Percentiles rank a stretch among this genome's conserved stretches.
phyloP scores from a whole-genome alignment of 495 filamentous ascomycete genomes.

The Chaetomium cochliodes region DNA sequence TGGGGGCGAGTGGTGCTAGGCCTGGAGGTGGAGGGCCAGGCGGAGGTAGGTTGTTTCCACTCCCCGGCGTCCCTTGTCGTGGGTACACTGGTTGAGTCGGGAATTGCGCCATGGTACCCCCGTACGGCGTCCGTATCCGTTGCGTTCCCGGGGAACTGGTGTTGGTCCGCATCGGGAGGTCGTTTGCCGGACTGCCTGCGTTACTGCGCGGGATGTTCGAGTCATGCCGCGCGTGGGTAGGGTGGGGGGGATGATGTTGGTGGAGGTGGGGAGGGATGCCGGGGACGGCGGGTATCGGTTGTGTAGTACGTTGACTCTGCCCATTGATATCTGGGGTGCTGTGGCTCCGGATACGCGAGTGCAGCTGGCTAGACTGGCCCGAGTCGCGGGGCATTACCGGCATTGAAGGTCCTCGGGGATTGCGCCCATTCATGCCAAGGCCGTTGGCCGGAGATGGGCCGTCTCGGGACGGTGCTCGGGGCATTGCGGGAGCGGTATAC shows the following conservation, averaged over 20 bases:
- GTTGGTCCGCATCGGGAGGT: conserved; percentile 50
- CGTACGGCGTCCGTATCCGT: conserved; percentile 37
- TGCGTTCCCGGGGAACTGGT: conserved; percentile 54
- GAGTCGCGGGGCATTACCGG: conserved; percentile 66
- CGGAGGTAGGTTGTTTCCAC: conserved; percentile 31
- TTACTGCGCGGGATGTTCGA: conserved; percentile 54
- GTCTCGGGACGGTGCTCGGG: conserved; percentile 74
- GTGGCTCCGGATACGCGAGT: conserved; percentile 59
- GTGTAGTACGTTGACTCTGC: conserved; percentile 38
- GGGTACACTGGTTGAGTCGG: conserved; percentile 47
- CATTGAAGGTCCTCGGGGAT: conserved; percentile 74
- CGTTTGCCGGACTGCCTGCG: conserved; percentile 53
- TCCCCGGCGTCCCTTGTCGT: conserved; percentile 45
- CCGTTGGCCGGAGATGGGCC: conserved; percentile 59
- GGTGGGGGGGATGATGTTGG: conserved; percentile 43
- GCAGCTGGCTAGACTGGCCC: conserved; percentile 52
- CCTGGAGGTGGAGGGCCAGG: conserved; percentile 36
- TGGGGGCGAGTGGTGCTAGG: conserved; percentile 35
- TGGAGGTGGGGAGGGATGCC: conserved; percentile 56
- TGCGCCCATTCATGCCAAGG: conserved; percentile 64
- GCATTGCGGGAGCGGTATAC: conserved; percentile 84
- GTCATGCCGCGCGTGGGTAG: conserved; percentile 51
- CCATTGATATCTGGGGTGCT: conserved; percentile 63
- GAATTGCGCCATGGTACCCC: conserved; percentile 48
- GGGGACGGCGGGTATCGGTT: conserved; percentile 52